Percentiles rank a stretch among this genome's conserved stretches.
Evolutionary conservation across 768 basidiomycete species (phyloP).

Genomic region (Boletus reticulatus): DNA sequence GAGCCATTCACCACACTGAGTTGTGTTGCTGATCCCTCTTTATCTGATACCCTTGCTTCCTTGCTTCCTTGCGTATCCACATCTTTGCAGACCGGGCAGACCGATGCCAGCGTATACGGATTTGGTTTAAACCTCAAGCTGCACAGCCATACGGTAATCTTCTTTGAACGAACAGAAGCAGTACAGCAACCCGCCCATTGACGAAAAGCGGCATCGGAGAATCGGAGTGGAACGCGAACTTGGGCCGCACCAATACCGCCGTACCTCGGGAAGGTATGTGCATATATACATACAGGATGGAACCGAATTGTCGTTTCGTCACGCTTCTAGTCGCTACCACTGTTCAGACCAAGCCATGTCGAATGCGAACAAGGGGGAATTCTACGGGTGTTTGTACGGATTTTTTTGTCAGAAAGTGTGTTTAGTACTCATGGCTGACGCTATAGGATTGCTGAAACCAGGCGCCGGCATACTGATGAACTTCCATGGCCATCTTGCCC

Average conservation of each 20-base stretch:
- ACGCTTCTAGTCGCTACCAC: conserved; percentile 3
- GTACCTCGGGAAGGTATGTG: neutral
- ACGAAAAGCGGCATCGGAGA: conserved; percentile 9
- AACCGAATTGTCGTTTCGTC: neutral
- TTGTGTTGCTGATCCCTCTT: neutral
- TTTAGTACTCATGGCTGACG: too few species aligned
- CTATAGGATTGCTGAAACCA: too few species aligned
- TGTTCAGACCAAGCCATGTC: neutral
- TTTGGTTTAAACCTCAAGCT: neutral
- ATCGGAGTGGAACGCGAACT: neutral
- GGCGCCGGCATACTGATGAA: too few species aligned
- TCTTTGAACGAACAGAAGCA: neutral
- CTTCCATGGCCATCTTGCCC: too few species aligned
- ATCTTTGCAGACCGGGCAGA: neutral
- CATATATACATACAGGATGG: neutral
- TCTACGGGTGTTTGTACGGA: neutral
- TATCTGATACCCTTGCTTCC: neutral
- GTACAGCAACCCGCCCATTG: conserved; percentile 2
- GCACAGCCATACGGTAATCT: neutral
- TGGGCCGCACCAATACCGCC: conserved; percentile 7
- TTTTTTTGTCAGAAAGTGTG: too few species aligned
- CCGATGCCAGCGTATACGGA: neutral
- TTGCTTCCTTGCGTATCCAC: neutral
- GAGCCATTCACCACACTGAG: too few species aligned
- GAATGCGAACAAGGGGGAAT: neutral